Evolutionary conservation across 2,329 filamentous ascomycete genomes (phyloP).

Genomic region (Delphinella strobiligena): DNA sequence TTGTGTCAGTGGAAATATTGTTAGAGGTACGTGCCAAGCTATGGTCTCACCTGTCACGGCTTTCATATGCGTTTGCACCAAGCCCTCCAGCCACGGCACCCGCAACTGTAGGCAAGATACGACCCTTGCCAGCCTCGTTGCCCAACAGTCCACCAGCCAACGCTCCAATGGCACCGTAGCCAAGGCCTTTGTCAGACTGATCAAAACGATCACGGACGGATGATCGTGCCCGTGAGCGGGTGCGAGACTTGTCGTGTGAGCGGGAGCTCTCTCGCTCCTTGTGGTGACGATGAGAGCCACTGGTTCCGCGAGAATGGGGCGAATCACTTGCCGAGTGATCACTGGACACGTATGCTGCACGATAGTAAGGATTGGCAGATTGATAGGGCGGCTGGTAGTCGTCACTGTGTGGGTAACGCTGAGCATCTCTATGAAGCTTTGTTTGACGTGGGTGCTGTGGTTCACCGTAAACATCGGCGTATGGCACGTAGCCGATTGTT

Average conservation of each 20-base stretch:
- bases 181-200: conserved; percentile 15
- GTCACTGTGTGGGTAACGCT: conserved; percentile 8
- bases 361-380: background rate
- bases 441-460: conserved; percentile 4
- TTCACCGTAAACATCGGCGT: conserved; percentile 21
- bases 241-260: background rate
- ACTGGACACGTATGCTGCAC: background rate
- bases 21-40: too few relatives aligned
- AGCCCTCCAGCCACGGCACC: conserved; percentile 17
- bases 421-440: conserved; percentile 5
- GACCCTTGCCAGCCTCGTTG: conserved; percentile 16
- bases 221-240: conserved; percentile 5
- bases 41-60: conserved; percentile 15
- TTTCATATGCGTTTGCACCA: conserved; percentile 19
- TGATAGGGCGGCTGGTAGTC: background rate
- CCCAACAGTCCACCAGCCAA: conserved; percentile 19
- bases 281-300: background rate
- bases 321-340: background rate
- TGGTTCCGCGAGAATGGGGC: background rate
- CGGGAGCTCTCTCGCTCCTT: background rate
- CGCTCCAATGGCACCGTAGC: conserved; percentile 17
- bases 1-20: too few relatives aligned
- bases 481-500: conserved; percentile 21
- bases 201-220: conserved; percentile 15
- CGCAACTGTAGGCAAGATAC: conserved; percentile 13